Conservation (phyloP, 2,329 filamentous ascomycete species). For the Seiridium cupressi region DNA sequence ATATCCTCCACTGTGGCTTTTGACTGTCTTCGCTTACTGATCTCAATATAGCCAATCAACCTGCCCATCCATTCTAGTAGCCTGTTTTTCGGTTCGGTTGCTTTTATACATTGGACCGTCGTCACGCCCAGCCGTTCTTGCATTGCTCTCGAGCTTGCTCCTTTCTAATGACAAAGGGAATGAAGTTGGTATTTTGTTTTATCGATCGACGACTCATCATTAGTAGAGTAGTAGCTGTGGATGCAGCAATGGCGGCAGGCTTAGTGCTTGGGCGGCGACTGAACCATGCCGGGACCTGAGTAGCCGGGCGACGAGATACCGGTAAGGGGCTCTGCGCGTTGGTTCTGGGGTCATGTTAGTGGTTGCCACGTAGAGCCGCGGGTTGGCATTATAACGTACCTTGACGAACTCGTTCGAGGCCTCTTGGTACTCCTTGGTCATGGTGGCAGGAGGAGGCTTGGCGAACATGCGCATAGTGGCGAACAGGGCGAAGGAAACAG, state of each 20-base stretch:
- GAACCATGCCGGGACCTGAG: constrained; percentile 74
- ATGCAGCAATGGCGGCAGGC: constrained; percentile 10
- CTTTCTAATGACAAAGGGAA: constrained; percentile 39
- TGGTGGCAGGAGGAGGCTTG: constrained; percentile 73
- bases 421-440: constrained; percentile 98
- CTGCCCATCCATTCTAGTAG: not conserved
- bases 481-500: constrained; percentile 70
- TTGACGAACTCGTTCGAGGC: constrained; percentile 90
- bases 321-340: constrained; percentile 84
- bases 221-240: constrained; percentile 12
- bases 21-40: not conserved
- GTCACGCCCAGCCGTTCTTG: constrained; percentile 3
- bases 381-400: constrained; percentile 52
- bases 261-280: constrained; percentile 58
- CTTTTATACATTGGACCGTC: constrained; percentile 2
- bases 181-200: constrained; percentile 15
- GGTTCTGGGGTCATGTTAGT: constrained; percentile 51
- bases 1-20: not conserved
- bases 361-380: not conserved
- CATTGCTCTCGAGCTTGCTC: constrained; percentile 18
- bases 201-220: constrained; percentile 13
- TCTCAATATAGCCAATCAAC: not conserved
- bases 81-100: not conserved
- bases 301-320: constrained; percentile 80
- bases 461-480: constrained; percentile 68